Evolutionary conservation across 2,329 filamentous ascomycete species (phyloP), one percentile per base, ranked within the genome.

Genomic region (Fusarium brevicatenulatum): DNA sequence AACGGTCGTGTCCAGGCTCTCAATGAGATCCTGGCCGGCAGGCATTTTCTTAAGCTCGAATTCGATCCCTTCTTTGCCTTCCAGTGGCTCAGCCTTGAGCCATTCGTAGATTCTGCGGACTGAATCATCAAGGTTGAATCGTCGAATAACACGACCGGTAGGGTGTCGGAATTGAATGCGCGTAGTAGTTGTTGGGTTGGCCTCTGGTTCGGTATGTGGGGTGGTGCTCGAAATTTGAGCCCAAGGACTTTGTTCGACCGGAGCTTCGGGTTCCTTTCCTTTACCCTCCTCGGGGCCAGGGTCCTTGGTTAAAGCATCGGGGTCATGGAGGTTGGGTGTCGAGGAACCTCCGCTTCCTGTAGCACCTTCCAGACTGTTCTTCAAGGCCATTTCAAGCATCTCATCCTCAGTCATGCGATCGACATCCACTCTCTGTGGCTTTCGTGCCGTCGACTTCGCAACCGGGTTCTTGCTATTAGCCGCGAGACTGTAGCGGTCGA

Each of bases 391-490:
- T 81, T 98, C 93, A 75, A 99, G 85, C 95, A 97, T 97, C 83
- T 99, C 95, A 55, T 98, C 95, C 80, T 99, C 96, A 1, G 94
- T 97, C 92, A 99, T 95, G 43, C 93, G 91, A 66, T 93, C 92
- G 4, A 98, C 89, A 73, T 95, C 93, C 61, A 93, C 87, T 57
- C 89, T 86, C 79, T 92, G 91, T 50, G 89, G 86, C 63, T 88
- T 87, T 78, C 94, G 92, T 7, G 91, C 87, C 36, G 79, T 77
- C 21, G 81, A 62, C 80, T 91, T 92, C 30, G 94, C 92, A 9
- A 99, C 94, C 0, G 96, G 96, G 79, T 99, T 99, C 84, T 97
- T 97, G 80, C 92, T 95, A 78, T 94, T 92, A 49, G 90, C 90
- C 36, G 93, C 94, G 56, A 99, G 86, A 79, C 95, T 98, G 84